Evolutionary conservation across 768 basidiomycete genomes (phyloP).

Genomic region (Suillus lakei): DNA sequence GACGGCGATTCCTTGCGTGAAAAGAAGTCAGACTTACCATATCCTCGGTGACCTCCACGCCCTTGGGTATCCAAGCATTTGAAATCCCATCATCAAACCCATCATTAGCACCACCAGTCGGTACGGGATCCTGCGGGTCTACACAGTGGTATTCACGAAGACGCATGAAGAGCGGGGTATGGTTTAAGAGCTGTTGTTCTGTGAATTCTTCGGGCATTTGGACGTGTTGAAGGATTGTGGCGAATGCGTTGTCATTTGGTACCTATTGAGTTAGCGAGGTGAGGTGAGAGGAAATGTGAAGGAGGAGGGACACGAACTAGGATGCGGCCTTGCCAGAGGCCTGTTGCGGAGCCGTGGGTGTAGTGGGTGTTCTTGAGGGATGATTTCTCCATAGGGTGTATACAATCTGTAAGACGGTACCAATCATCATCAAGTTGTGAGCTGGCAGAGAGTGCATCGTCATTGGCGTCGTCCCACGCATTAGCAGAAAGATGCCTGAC

Average conservation of each 20-base stretch:
- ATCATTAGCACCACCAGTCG: conserved; percentile 23
- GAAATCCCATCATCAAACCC: conserved; percentile 42
- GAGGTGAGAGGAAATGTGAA: not conserved
- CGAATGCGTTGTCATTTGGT: conserved; percentile 24
- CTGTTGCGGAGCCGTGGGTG: conserved; percentile 54
- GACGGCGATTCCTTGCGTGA: no score
- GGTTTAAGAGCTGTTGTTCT: conserved; percentile 40
- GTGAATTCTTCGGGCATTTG: conserved; percentile 35
- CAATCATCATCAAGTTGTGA: conserved; percentile 60
- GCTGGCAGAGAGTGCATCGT: no score
- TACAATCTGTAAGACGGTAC: conserved; percentile 56
- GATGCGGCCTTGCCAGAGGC: conserved; percentile 68
- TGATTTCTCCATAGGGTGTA: conserved; percentile 35
- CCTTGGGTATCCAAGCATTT: conserved; percentile 45
- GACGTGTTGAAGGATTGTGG: conserved; percentile 19
- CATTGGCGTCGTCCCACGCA: no score
- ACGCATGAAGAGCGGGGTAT: conserved; percentile 61
- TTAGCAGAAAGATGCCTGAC: no score
- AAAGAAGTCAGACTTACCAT: conserved; percentile 21
- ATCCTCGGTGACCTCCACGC: conserved; percentile 19
- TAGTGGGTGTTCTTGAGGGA: conserved; percentile 43
- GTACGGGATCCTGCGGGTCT: conserved; percentile 42
- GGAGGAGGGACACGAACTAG: conserved; percentile 46
- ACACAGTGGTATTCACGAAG: conserved; percentile 58
- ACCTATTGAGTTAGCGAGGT: conserved; percentile 18